Base-by-base conservation (phyloP, 257 asterid species). In the Fraxinus pennsylvanica region DNA sequence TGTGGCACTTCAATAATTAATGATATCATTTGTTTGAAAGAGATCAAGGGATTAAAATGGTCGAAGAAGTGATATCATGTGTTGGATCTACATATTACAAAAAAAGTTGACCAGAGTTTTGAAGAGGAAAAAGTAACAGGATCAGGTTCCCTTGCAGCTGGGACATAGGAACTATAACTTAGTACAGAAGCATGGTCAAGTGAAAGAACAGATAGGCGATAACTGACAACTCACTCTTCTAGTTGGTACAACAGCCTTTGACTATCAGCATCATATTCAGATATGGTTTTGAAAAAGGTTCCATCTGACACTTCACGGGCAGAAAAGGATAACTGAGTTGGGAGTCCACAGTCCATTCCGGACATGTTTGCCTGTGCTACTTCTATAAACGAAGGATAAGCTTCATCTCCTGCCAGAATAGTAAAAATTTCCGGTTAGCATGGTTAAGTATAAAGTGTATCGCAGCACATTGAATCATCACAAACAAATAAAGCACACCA, bases 251-350 rank as follows among this genome's bases (percentile, higher is more conserved):
- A 68, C 73, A 90, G 85, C 80, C 97, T 90, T 78, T 88, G 83
- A 82, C 89, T 93, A 80, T 96, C 98, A 86, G 97, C 87, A 82
- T 96, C 99, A 83, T 90, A 91, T 81, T 91, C 93, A 77, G 90
- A 84, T 66, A 96, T 93, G 67, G 96, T 78, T 89, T 80, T 88
- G 89, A 96, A 93, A 79, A 96, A 85, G 50, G 97, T 93, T 69
- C 99, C 99, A 25, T 96, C 99, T 22, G 99, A 80, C 70, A 96
- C 87, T 96, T 96, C 97, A 84, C 97, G 97, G 65, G 98, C 99
- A 80, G 98, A 90, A 85, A 96, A 96, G 75, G 99, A 96, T 75
- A 90, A 82, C 80, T 88, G 98, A 70, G 95, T 91, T 71, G 99
- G 97, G 67, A 88, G 82, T 80, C 91, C 94, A 87, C 91, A 90